phyloP scores from a whole-genome alignment of 2,329 filamentous ascomycete genomes.

The Catunica adiposa region DNA sequence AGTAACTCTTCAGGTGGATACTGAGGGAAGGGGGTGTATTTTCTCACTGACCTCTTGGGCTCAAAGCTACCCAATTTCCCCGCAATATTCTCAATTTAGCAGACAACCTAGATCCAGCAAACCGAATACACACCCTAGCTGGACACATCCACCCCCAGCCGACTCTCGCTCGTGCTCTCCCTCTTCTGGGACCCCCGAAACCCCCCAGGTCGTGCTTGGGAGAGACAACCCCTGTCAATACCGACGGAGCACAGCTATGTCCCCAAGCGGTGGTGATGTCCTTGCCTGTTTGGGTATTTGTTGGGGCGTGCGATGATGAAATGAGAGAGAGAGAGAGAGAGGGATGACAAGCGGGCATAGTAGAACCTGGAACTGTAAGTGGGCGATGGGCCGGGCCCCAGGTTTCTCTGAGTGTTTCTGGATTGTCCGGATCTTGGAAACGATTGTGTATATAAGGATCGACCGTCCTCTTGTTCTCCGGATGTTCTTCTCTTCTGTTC shows the following conservation, averaged over 20 bases:
- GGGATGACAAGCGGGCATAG: background rate
- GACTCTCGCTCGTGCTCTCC: background rate
- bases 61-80: background rate
- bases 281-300: background rate
- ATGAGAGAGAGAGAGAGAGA: too few relatives aligned
- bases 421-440: background rate
- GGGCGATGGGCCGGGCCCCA: too few relatives aligned
- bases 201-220: background rate
- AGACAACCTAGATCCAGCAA: background rate
- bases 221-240: background rate
- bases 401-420: background rate
- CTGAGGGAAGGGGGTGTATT: too few relatives aligned
- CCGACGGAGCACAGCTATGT: background rate
- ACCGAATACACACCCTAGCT: background rate
- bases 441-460: slow-evolving; percentile 10
- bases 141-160: background rate
- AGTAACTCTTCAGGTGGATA: too few relatives aligned
- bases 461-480: slow-evolving; percentile 1
- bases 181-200: background rate
- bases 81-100: slow-evolving; percentile 3
- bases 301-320: background rate
- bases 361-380: background rate
- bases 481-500: slow-evolving; percentile 9
- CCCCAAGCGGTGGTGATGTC: background rate
- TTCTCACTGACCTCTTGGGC: too few relatives aligned